These are phyloP conservation scores for Pulveroboletus sp. DNA, from an alignment of 768 basidiomycete species.

Conservation along the genomic window DNA sequence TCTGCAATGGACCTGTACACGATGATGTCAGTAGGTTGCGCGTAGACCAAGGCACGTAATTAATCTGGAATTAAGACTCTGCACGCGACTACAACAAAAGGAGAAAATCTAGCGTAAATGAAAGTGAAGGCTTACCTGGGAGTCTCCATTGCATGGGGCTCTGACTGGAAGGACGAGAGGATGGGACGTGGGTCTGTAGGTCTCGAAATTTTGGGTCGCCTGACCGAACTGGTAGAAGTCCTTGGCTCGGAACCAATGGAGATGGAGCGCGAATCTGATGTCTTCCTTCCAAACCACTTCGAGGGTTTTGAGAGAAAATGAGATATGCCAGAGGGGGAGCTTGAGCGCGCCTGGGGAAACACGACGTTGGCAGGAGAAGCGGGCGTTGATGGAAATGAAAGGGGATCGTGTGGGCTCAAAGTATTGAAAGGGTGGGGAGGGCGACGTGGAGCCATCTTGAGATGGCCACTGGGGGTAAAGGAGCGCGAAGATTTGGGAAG, in stretches of 20 bases:
- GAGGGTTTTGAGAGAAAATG: conserved; percentile 64
- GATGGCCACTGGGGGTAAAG: conserved; percentile 1
- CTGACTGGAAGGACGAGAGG: conserved; percentile 40
- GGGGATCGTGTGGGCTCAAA: conserved; percentile 37
- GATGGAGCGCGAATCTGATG: conserved; percentile 47
- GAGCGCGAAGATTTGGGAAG: conserved; percentile 11
- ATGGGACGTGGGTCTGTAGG: conserved; percentile 82
- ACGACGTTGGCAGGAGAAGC: conserved; percentile 35
- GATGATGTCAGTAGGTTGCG: conserved; percentile 21
- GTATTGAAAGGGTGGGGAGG: conserved; percentile 37
- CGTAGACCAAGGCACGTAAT: conserved; percentile 5
- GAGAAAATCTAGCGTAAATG: background rate
- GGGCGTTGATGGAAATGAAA: conserved; percentile 20
- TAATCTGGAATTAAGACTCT: background rate
- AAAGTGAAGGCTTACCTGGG: conserved; percentile 44
- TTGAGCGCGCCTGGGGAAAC: conserved; percentile 49
- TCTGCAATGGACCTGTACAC: conserved; percentile 60
- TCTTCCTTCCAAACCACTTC: conserved; percentile 67
- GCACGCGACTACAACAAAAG: conserved; percentile 6
- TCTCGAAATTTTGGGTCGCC: conserved; percentile 80
- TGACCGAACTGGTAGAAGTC: conserved; percentile 43
- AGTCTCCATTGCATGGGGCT: conserved; percentile 47
- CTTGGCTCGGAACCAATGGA: conserved; percentile 43
- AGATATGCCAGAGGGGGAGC: conserved; percentile 61
- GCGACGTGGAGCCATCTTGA: conserved; percentile 50